phyloP scores from a whole-genome alignment of 1,139 yeast genomes.

The Debaryomyces coudertii region DNA sequence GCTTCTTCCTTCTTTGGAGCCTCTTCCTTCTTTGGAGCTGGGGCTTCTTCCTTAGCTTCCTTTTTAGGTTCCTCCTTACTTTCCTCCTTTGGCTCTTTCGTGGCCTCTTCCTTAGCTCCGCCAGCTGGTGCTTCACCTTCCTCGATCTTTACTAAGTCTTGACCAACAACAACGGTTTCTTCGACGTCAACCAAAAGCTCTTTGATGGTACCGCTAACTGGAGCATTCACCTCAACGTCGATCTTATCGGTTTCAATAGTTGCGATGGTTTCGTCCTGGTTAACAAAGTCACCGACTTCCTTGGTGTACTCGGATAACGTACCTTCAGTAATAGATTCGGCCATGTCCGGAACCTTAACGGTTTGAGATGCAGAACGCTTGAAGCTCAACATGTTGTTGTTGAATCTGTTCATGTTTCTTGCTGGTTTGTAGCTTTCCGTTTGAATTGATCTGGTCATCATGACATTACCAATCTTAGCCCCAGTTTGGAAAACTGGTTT shows the following conservation, averaged over 20 bases:
- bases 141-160: conserved; percentile 86
- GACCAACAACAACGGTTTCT: conserved; percentile 96
- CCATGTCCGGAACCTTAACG: conserved; percentile 98
- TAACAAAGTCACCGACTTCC: conserved; percentile 86
- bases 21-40: conserved; percentile 26
- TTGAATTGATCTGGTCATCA: conserved; percentile 20
- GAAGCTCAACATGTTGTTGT: conserved; percentile 20
- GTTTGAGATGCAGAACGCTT: conserved; percentile 47
- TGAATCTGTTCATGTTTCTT: conserved; percentile 5
- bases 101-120: conserved; percentile 50
- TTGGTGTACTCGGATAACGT: conserved; percentile 80
- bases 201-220: conserved; percentile 85
- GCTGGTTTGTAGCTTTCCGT: conserved; percentile 3
- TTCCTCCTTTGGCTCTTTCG: conserved; percentile 32
- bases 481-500: conserved; percentile 13
- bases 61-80: conserved; percentile 27
- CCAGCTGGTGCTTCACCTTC: conserved; percentile 85
- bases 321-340: conserved; percentile 98
- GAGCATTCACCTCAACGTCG: conserved; percentile 95
- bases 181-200: conserved; percentile 84
- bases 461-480: conserved; percentile 14
- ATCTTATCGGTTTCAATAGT: conserved; percentile 98
- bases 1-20: conserved; percentile 28
- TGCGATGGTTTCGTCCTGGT: conserved; percentile 88
- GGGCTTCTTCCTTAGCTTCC: conserved; percentile 27